phyloP scores from a whole-genome alignment of 805 yeast genomes.

The Saturnispora diversa region DNA sequence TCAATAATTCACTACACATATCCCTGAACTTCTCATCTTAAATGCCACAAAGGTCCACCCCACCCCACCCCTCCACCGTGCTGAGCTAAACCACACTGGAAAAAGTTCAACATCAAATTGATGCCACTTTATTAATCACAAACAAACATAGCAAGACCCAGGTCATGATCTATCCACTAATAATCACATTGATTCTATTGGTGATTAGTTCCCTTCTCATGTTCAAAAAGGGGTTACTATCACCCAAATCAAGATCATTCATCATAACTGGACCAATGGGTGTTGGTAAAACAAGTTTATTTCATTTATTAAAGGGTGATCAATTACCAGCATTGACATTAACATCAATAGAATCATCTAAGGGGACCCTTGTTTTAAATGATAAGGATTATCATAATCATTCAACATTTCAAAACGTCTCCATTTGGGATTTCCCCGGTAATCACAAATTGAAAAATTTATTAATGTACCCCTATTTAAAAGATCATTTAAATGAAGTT shows the following conservation, averaged over 20 bases:
- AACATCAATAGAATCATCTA: conserved; percentile 44
- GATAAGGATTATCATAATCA: conserved; percentile 25
- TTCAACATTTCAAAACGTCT: conserved; percentile 30
- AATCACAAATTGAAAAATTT: conserved; percentile 62
- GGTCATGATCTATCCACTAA: too few relatives aligned
- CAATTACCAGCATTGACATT: conserved; percentile 32
- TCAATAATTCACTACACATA: too few relatives aligned
- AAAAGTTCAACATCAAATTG: too few relatives aligned
- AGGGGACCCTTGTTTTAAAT: conserved; percentile 29
- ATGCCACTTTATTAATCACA: too few relatives aligned
- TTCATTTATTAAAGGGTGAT: conserved; percentile 17
- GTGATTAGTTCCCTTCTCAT: too few relatives aligned
- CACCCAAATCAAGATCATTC: conserved; percentile 14
- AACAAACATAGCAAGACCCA: too few relatives aligned
- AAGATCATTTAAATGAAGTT: conserved; percentile 35
- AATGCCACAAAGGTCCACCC: too few relatives aligned
- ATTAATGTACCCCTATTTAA: conserved; percentile 40
- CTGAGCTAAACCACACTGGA: too few relatives aligned
- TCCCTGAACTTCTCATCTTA: too few relatives aligned
- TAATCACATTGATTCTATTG: conserved; percentile 12
- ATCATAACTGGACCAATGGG: conserved; percentile 19
- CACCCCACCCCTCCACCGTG: too few relatives aligned
- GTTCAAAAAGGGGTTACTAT: conserved; percentile 12
- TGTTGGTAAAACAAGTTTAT: conserved; percentile 23
- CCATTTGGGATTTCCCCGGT: conserved; percentile 83